Evolutionary conservation across 2,329 filamentous ascomycete species (phyloP).

Genomic region (Bisporella sp.): DNA sequence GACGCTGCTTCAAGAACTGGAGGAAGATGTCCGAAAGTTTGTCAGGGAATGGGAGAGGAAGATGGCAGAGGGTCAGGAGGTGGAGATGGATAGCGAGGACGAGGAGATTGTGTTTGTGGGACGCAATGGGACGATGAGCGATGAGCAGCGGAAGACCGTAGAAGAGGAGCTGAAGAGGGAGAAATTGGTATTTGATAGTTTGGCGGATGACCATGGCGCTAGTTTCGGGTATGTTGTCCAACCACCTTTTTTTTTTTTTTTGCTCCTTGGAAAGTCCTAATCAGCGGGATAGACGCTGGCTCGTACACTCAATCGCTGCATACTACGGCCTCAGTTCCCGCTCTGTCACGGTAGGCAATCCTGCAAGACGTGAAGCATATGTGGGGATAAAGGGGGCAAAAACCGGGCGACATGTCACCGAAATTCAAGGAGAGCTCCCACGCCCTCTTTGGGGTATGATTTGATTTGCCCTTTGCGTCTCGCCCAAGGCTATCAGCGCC

Average conservation of each 20-base stretch:
- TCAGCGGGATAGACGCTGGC: slow-evolving; percentile 60
- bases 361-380: slow-evolving; percentile 73
- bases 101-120: slow-evolving; percentile 92
- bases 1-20: slow-evolving; percentile 73
- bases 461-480: slow-evolving; percentile 4
- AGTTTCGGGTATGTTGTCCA: slow-evolving; percentile 60
- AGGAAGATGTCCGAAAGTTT: slow-evolving; percentile 76
- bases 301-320: slow-evolving; percentile 83
- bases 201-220: slow-evolving; percentile 67
- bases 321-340: slow-evolving; percentile 86
- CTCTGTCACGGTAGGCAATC: slow-evolving; percentile 66
- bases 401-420: slow-evolving; percentile 14
- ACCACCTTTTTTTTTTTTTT: background rate
- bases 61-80: slow-evolving; percentile 23
- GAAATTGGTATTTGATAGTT: slow-evolving; percentile 73
- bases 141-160: slow-evolving; percentile 43
- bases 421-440: slow-evolving; percentile 37
- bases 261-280: background rate
- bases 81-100: slow-evolving; percentile 50
- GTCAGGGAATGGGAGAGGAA: slow-evolving; percentile 54
- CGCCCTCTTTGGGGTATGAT: slow-evolving; percentile 50
- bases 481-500: background rate
- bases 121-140: slow-evolving; percentile 52
- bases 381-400: slow-evolving; percentile 58
- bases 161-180: slow-evolving; percentile 49